Base-by-base conservation (phyloP, 1,139 yeast species). In the Geotrichum cucujoidarum region DNA sequence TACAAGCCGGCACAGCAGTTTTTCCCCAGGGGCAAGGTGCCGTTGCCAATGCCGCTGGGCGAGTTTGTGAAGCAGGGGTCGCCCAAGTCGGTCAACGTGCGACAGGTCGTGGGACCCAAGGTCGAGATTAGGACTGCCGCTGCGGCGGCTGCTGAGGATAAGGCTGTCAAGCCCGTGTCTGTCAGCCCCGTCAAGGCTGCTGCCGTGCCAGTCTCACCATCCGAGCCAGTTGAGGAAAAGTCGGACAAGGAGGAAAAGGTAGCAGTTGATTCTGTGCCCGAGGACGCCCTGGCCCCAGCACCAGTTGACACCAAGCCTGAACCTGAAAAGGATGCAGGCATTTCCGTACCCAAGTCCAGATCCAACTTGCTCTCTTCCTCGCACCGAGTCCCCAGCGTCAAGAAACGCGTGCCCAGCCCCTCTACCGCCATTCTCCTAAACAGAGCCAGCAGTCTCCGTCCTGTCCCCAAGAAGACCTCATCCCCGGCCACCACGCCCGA, bases 401-500 rank as follows among this genome's bases (percentile, higher is more conserved):
- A 45, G n/a, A 47, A 49, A 16, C 43, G 51, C 29, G 49, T 42
- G 14, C 53, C 51, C 13, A 51, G 52, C 7, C 48, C 50, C 10
- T 30, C 42, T 10, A 40, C 53, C 14, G 48, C 48, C 25, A 21
- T 43, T 32, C 40, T 47, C n/a, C 24, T 47, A n/a, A 42, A 42
- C 24, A 34, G 50, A 4, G 38, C 50, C 14, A 47, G 36, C 17
- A 16, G 45, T 3, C 36, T 47, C 8, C 31, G 48, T 10, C 47
- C 47, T 7, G 36, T 35, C 13, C 42, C 48, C 3, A 24, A 36
- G n/a, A 43, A 37, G 31, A 35, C 34, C 21, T 16, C 17, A n/a
- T 33, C 38, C 14, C 18, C 40, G 29, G 13, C 44, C 1, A 50
- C 55, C 14, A 58, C 57, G 1, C 39, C 54, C 25, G 60, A 59